Conservation (phyloP, 345 rosid species). For the Euphorbia tirucalli region DNA sequence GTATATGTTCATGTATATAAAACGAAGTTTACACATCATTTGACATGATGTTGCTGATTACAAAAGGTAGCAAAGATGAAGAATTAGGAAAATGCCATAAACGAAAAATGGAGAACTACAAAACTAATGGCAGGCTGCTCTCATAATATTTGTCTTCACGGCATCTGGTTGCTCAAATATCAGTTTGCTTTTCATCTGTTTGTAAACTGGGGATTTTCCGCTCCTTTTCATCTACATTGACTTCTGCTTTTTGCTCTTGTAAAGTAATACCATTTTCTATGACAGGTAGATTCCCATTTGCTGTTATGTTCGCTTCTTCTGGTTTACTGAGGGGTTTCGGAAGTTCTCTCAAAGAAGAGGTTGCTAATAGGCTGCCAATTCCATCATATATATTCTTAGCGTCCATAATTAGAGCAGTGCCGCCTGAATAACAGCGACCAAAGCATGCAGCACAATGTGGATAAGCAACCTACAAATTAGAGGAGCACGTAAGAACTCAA, state of each 20-base stretch:
- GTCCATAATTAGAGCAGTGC: conserved; percentile 65
- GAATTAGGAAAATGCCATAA: background rate
- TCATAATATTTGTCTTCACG: background rate
- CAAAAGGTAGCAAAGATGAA: background rate
- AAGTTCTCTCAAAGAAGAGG: conserved; percentile 51
- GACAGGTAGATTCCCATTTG: conserved; percentile 36
- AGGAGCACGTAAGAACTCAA: conserved; percentile 12
- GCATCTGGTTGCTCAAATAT: background rate
- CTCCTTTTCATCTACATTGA: conserved; percentile 27
- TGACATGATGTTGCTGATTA: background rate
- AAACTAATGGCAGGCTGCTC: background rate
- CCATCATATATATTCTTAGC: conserved; percentile 69
- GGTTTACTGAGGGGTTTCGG: conserved; percentile 40
- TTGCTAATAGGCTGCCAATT: conserved; percentile 47
- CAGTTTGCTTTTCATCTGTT: conserved; percentile 27
- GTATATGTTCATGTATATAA: conserved; percentile 1
- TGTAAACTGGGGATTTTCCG: conserved; percentile 20
- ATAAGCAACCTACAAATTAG: conserved; percentile 70
- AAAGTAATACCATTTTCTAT: conserved; percentile 53
- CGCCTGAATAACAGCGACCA: conserved; percentile 92
- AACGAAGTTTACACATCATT: background rate
- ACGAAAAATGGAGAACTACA: conserved; percentile 19
- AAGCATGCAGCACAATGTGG: conserved; percentile 86
- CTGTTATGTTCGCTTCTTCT: conserved; percentile 39
- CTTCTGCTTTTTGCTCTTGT: conserved; percentile 30